Base-by-base conservation (phyloP, 2,329 filamentous ascomycete genomes). In the Aureobasidium pullulans region DNA sequence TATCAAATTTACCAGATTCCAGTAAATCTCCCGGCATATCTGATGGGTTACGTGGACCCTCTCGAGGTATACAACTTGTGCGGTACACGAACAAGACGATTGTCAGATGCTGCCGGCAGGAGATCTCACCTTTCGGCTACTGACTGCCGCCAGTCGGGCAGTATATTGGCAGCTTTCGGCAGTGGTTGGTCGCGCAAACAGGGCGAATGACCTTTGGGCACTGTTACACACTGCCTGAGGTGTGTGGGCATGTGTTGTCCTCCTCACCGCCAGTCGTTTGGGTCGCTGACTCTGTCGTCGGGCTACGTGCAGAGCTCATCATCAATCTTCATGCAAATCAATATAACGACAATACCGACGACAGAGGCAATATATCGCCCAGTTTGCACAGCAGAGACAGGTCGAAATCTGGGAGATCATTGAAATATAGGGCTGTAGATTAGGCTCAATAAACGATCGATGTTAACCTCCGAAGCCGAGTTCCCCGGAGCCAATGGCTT, bases 371-470 rank as follows among this genome's bases (percentile, higher is more conserved):
- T 57, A 39, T 57, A 48, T 48, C 54, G 54, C 54, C 54, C 54
- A 48, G 54, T 42, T 34, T 36, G 7, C 23, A 36, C 16, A 32
- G 34, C 39, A 54, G 15, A 42, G 40, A 57, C 32, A 37, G 31
- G 40, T 46, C 39, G 40, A 57, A 34, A 46, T 57, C 52, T 57
- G 52, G 52, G 31, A 57, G 52, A 57, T 57, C 52, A 46, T 28
- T 29, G 32, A 40, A 28, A 57, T 57, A 48, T 57, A 57, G 54
- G 54, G 54, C 43, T 57, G 54, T 47, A 48, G 43, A 57, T 47
- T 57, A 57, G 54, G 54, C 54, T 57, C 43, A 57, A 47, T 57
- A 39, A 10, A 57, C 40, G 13, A 46, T 32, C 31, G 31, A 36
- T n/a, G 52, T 43, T 37, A 46, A 46, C 16, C 31, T 36, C 31